Percentiles rank a stretch among this genome's conserved stretches.
phyloP scores from a whole-genome alignment of 768 basidiomycete species.

The Leccinellum albellum region DNA sequence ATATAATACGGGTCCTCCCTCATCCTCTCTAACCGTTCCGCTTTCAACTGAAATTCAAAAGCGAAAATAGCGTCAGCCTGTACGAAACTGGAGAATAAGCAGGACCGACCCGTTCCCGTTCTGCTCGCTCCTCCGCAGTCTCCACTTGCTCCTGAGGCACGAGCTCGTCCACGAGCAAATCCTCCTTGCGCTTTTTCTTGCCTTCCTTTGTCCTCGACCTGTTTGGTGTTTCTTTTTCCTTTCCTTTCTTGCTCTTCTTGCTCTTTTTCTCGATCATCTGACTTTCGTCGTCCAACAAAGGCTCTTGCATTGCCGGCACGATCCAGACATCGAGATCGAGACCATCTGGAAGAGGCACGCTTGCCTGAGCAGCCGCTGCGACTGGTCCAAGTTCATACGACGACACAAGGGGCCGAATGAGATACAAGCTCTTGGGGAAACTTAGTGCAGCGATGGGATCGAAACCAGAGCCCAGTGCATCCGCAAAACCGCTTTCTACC shows the following conservation, averaged over 20 bases:
- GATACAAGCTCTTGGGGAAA: conserved; percentile 87
- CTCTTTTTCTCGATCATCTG: conserved; percentile 39
- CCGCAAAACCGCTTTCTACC: conserved; percentile 34
- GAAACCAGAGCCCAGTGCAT: conserved; percentile 36
- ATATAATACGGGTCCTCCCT: conserved; percentile 93
- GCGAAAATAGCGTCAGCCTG: conserved; percentile 3
- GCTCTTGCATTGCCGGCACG: conserved; percentile 52
- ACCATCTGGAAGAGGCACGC: conserved; percentile 77
- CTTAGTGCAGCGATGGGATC: conserved; percentile 37
- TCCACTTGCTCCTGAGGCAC: conserved; percentile 44
- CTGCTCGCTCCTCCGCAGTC: conserved; percentile 55
- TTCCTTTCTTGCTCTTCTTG: conserved; percentile 43
- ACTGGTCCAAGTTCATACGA: conserved; percentile 84
- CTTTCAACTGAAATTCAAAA: conserved; percentile 52
- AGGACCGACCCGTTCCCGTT: conserved; percentile 59
- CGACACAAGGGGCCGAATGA: conserved; percentile 77
- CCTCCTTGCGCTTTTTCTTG: conserved; percentile 43
- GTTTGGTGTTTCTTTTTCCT: conserved; percentile 39
- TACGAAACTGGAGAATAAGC: neutral
- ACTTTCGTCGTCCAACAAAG: conserved; percentile 27
- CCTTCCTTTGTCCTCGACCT: conserved; percentile 34
- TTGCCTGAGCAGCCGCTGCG: conserved; percentile 72
- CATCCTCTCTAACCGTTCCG: conserved; percentile 69
- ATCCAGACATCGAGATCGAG: conserved; percentile 87
- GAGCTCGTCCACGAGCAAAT: conserved; percentile 21